Base-by-base conservation (phyloP, 1,139 yeast species). In the Geotrichum macrosporum region DNA sequence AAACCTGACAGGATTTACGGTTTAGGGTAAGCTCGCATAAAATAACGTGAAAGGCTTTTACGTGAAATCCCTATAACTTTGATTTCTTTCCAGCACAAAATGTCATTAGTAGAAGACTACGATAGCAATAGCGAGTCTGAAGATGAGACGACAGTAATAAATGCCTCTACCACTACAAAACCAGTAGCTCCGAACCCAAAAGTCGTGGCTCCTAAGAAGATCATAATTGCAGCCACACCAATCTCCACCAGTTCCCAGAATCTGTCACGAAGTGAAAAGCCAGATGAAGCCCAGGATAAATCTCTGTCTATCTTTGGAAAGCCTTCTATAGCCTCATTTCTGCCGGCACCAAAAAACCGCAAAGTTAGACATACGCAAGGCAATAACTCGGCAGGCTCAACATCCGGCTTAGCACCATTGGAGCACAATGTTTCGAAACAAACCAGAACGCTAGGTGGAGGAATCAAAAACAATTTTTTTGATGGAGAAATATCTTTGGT, bases 361-460 rank as follows among this genome's bases (percentile, higher is more conserved):
- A 42, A 50, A 15, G 18, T n/a, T 12, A 31, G n/a, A n/a, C n/a
- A n/a, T n/a, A 5, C 13, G 19, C 8, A 52, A 22, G 8, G 34
- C 33, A n/a, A 30, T 13, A 27, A 8, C 16, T 30, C 38, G 21
- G 15, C 37, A 10, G 30, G 43, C 1, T 9, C 30, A 9, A 21
- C 32, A 8, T 16, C 15, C 31, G 16, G 38, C 31, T 12, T 24
- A 27, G 27, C 13, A 27, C 26, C 12, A 15, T 31, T 40, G 37
- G 22, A 31, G 29, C 37, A 32, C 22, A 29, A 32, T 30, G 13
- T 51, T 24, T 54, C 55, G 19, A 41, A 51, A 24, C 45, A 47
- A 37, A 41, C 45, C 16, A 37, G 58, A 22, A 52, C 55, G 8
- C 52, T 59, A 3, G 62, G 62, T 3, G 62, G 58, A 3, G 61